Evolutionary conservation across 345 rosid genomes (phyloP), one percentile per base, ranked within the genome.

Genomic region (Reutealis trisperma): DNA sequence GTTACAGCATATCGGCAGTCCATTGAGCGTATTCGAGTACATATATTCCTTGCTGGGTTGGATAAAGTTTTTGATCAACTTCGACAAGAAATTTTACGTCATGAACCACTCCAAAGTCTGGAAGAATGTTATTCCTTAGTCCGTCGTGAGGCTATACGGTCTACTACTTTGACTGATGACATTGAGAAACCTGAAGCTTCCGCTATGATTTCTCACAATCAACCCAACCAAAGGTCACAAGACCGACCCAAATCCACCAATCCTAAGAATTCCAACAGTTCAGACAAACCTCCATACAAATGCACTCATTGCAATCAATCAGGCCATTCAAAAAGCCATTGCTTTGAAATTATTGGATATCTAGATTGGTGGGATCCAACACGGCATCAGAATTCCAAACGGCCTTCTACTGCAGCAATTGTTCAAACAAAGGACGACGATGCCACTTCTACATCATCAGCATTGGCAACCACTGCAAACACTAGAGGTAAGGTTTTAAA

Each of bases 401-500:
- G n/a, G n/a, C n/a, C n/a, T n/a, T n/a, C n/a, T n/a, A n/a, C n/a
- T n/a, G n/a, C n/a, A n/a, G n/a, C n/a, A n/a, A n/a, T n/a, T n/a
- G n/a, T n/a, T n/a, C n/a, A n/a, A n/a, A n/a, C n/a, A n/a, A n/a
- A n/a, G n/a, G n/a, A n/a, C n/a, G n/a, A n/a, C n/a, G n/a, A n/a
- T n/a, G 10, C 7, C 34, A 0, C 19, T 13, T 1, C 49, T 1
- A 5, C 1, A 37, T 41, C 3, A n/a, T n/a, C n/a, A n/a, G n/a
- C n/a, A n/a, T n/a, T n/a, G n/a, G n/a, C n/a, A n/a, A n/a, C n/a
- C n/a, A n/a, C n/a, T n/a, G n/a, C n/a, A n/a, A n/a, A n/a, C n/a
- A n/a, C n/a, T n/a, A n/a, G 6, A 0, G 69, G 69, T 65, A 65
- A 65, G 69, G 69, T 21, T 41, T 65, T 41, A 65, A 65, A 65